These are phyloP conservation scores for Fusarium sp. DNA, from an alignment of 2,329 filamentous ascomycete species.

Conservation along the genomic window DNA sequence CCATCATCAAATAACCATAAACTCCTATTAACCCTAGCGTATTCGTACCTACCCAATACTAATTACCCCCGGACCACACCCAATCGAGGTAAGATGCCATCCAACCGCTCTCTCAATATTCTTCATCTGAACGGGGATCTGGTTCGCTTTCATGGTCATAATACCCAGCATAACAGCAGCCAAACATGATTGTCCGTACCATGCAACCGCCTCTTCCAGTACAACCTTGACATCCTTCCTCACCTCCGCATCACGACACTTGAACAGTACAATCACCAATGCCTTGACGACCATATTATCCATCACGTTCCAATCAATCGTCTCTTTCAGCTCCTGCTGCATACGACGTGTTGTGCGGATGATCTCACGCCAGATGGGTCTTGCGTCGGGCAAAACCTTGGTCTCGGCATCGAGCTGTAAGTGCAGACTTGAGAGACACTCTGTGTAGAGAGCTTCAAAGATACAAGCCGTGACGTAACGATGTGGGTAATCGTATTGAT, in stretches of 20 bases:
- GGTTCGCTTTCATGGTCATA: constrained; percentile 20
- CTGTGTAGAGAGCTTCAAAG: constrained; percentile 36
- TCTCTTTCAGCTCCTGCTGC: constrained; percentile 4
- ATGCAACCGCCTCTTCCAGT: constrained; percentile 11
- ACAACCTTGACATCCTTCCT: constrained; percentile 21
- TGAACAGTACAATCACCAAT: constrained; percentile 34
- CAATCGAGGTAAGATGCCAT: constrained; percentile 32
- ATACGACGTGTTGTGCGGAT: constrained; percentile 19
- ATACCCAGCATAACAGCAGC: constrained; percentile 30
- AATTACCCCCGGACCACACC: constrained; percentile 20
- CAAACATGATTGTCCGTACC: constrained; percentile 13
- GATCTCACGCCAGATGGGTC: constrained; percentile 36
- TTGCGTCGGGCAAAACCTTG: constrained; percentile 31
- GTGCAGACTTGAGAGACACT: constrained; percentile 31
- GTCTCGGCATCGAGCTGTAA: constrained; percentile 6
- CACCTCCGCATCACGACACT: constrained; percentile 29
- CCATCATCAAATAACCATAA: neutral
- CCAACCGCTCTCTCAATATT: constrained; percentile 39
- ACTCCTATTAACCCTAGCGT: neutral
- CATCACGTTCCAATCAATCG: constrained; percentile 3
- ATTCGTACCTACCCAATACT: neutral
- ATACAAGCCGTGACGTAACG: constrained; percentile 30
- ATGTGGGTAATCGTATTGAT: constrained; percentile 12
- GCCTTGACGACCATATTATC: constrained; percentile 39
- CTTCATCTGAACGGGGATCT: constrained; percentile 28